These are phyloP conservation scores for Chytriomyces confervae DNA, from an alignment of 192 early-diverging fungal species.

Conservation along the genomic window DNA sequence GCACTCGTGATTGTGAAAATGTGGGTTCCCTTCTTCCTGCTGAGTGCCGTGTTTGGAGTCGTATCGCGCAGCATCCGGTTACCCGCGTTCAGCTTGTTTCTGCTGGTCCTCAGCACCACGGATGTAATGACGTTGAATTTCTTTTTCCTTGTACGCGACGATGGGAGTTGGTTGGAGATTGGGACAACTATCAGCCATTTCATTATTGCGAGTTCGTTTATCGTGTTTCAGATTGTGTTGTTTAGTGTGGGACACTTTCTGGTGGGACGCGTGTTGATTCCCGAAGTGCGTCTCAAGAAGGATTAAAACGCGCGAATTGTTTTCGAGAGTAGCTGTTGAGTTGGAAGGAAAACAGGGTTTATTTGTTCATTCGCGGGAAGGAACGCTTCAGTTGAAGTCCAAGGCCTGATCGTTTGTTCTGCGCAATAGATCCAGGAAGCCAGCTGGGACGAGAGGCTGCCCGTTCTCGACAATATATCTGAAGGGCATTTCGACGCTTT, in stretches of 20 bases:
- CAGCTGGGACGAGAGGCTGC: conserved; percentile 68
- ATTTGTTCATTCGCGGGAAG: too few species aligned
- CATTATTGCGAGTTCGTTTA: conserved; percentile 89
- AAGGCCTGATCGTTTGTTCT: conserved; percentile 67
- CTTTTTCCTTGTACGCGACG: conserved; percentile 90
- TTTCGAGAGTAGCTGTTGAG: neutral
- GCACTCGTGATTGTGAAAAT: conserved; percentile 85
- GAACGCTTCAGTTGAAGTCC: neutral
- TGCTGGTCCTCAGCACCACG: conserved; percentile 83
- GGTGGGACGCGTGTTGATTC: conserved; percentile 54
- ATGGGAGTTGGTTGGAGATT: conserved; percentile 95
- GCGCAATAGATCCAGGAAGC: conserved; percentile 75
- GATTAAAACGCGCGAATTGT: conserved; percentile 5
- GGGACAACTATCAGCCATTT: conserved; percentile 96
- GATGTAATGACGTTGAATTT: conserved; percentile 97
- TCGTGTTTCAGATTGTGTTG: conserved; percentile 87
- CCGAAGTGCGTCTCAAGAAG: conserved; percentile 7
- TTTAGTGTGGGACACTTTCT: conserved; percentile 78
- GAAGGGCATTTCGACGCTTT: conserved; percentile 81
- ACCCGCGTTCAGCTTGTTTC: conserved; percentile 85
- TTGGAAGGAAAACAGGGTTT: too few species aligned
- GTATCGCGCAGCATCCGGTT: conserved; percentile 77
- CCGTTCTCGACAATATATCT: conserved; percentile 67
- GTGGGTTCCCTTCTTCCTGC: conserved; percentile 92
- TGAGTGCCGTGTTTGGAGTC: conserved; percentile 82